A percentile compares a stretch with the other conserved stretches of the same genome.
Conservation (phyloP, 805 yeast genomes). For the Starmerella powellii region DNA sequence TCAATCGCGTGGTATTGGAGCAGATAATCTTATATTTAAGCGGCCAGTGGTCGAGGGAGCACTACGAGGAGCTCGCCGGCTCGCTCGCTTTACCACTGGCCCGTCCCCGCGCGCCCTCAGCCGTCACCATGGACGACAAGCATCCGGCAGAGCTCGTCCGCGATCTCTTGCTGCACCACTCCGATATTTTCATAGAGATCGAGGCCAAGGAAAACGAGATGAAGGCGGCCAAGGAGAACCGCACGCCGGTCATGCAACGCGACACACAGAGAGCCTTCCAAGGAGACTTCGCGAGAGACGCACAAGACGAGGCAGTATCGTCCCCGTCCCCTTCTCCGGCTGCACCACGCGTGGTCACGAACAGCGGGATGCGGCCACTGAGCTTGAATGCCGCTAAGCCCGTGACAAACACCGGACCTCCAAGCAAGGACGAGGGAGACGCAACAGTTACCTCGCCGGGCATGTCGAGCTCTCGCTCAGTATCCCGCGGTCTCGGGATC, state of each 20-base stretch:
- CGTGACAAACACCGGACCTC: not conserved
- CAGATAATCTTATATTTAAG: constrained; percentile 18
- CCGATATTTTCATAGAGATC: constrained; percentile 20
- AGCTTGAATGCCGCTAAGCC: not conserved
- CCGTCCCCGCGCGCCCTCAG: constrained; percentile 27
- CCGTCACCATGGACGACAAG: constrained; percentile 23
- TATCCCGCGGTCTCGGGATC: constrained; percentile 8
- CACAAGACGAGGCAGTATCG: not conserved
- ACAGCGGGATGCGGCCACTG: constrained; percentile 2
- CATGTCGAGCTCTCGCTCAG: not conserved
- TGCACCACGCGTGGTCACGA: not conserved
- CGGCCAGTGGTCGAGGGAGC: not conserved
- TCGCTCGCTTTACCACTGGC: constrained; percentile 23
- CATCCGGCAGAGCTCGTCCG: constrained; percentile 25
- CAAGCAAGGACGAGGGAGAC: no score
- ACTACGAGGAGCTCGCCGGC: constrained; percentile 12
- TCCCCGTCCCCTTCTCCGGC: not conserved
- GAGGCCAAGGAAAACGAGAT: constrained; percentile 11
- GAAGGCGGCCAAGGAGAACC: constrained; percentile 1
- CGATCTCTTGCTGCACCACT: constrained; percentile 22
- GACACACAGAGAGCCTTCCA: no score
- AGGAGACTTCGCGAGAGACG: no score
- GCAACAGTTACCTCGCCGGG: no score
- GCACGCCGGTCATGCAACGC: constrained; percentile 2
- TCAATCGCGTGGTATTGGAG: constrained; percentile 18